These are phyloP conservation scores for Neurospora sp. DNA, from an alignment of 495 filamentous ascomycete species.

Conservation along the genomic window DNA sequence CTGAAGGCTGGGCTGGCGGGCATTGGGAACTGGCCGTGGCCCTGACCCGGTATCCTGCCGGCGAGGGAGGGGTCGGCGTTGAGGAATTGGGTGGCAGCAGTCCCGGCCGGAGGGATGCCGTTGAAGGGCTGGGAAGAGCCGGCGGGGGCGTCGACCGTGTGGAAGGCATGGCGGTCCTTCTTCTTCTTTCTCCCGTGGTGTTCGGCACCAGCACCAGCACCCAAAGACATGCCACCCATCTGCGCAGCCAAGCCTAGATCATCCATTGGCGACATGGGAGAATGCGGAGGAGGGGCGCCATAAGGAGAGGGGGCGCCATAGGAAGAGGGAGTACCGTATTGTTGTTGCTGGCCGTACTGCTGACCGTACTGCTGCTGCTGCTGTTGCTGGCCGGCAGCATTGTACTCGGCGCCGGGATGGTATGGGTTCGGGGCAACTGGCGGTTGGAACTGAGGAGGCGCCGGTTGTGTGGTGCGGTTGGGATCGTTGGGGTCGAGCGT, in stretches of 20 bases:
- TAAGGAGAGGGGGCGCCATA: slow-evolving; percentile 8
- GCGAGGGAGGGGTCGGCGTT: slow-evolving; percentile 46
- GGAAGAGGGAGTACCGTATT: slow-evolving; percentile 25
- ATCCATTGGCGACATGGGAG: slow-evolving; percentile 10
- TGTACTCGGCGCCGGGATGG: slow-evolving; percentile 48
- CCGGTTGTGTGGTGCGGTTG: slow-evolving; percentile 45
- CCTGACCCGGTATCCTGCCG: slow-evolving; percentile 15
- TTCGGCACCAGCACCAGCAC: slow-evolving; percentile 36
- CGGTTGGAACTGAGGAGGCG: slow-evolving; percentile 46
- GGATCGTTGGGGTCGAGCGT: slow-evolving; percentile 52
- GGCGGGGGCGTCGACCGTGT: slow-evolving; percentile 65
- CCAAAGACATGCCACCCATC: slow-evolving; percentile 74
- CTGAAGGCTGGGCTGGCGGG: slow-evolving; percentile 48
- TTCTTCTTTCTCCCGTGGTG: slow-evolving; percentile 61
- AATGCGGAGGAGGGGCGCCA: slow-evolving; percentile 4
- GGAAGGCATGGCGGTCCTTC: slow-evolving; percentile 89
- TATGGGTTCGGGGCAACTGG: slow-evolving; percentile 43
- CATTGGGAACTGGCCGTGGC: slow-evolving; percentile 48
- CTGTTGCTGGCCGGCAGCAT: background rate
- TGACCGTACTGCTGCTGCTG: slow-evolving; percentile 17
- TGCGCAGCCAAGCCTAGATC: slow-evolving; percentile 65
- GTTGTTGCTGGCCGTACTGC: background rate
- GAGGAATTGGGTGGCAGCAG: slow-evolving; percentile 55
- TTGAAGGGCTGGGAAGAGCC: slow-evolving; percentile 56
- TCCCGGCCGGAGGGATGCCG: slow-evolving; percentile 49